Base-by-base conservation (phyloP, 352 stramenopile genomes). In the Globisporangium nunn region DNA sequence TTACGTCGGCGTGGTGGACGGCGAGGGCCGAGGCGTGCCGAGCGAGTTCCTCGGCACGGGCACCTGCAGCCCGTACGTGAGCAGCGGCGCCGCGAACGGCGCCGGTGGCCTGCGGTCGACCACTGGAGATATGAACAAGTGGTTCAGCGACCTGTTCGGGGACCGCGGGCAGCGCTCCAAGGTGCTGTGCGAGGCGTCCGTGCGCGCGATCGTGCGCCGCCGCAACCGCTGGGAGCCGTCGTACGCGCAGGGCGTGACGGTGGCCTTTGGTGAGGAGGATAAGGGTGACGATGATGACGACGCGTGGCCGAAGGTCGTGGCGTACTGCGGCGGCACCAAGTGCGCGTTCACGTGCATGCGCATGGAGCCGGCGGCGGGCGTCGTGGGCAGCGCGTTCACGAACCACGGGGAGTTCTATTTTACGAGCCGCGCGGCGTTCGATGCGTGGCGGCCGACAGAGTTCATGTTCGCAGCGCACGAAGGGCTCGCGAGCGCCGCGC, bases 81-180 rank as follows among this genome's bases (percentile, higher is more conserved):
- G 53, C 54, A 66, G 58, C 50, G 72, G 37, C 35, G 67, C 57
- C 2, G 52, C 62, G 23, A 73, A 55, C 50, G 70, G 67, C 0
- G 45, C 72, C 2, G 59, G 73, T 15, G 76, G 76, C 0, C 31
- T 87, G 1, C 63, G 72, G 17, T 83, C 72, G n/a, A 83, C 76
- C 1, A 54, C 59, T 11, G 68, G 68, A 8, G 74, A 85, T 50
- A 85, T 85, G 72, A 66, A 84, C 52, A 67, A 65, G 44, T 67
- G 79, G 52, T 87, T 78, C 58, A 57, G 58, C 15, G 76, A 87
- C 47, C 63, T 87, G 4, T 84, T 87, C 31, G 61, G 75, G 41
- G 59, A 63, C 5, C 67, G 59, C 11, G 76, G 74, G 0, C 54
- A 39, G 4, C 50, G 67, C 2, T 87, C 74, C 5, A 82, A 73